Evolutionary conservation across 2,329 filamentous ascomycete genomes (phyloP).

Genomic region (Monilinia laxa): DNA sequence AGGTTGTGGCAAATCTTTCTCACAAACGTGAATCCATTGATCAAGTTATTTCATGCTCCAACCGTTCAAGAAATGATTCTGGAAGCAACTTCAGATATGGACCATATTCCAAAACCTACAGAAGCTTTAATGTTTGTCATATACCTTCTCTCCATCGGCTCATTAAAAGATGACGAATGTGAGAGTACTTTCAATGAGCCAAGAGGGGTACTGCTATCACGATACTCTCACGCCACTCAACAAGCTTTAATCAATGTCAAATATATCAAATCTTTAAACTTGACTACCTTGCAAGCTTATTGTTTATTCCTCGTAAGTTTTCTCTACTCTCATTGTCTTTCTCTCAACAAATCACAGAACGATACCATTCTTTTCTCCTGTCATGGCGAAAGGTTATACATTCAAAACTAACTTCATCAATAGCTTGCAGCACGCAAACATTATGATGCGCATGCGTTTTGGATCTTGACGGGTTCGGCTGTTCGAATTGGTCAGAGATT

Average conservation of each 20-base stretch:
- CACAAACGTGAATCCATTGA: slow-evolving; percentile 66
- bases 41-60: slow-evolving; percentile 68
- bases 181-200: slow-evolving; percentile 53
- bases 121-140: slow-evolving; percentile 69
- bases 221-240: slow-evolving; percentile 59
- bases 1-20: slow-evolving; percentile 70
- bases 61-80: slow-evolving; percentile 64
- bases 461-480: slow-evolving; percentile 50
- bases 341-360: background rate
- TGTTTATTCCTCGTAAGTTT: slow-evolving; percentile 61
- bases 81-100: slow-evolving; percentile 55
- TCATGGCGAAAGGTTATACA: too few species aligned
- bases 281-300: slow-evolving; percentile 66
- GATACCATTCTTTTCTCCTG: background rate
- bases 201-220: slow-evolving; percentile 51
- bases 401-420: background rate
- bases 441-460: slow-evolving; percentile 48
- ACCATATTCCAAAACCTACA: slow-evolving; percentile 48
- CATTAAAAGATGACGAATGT: slow-evolving; percentile 57
- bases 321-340: background rate
- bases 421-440: slow-evolving; percentile 41
- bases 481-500: slow-evolving; percentile 51
- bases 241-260: slow-evolving; percentile 67
- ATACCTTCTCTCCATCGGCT: slow-evolving; percentile 60
- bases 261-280: slow-evolving; percentile 64